Evolutionary conservation across 2,329 filamentous ascomycete species (phyloP).

Genomic region (Colletotrichum karsti): DNA sequence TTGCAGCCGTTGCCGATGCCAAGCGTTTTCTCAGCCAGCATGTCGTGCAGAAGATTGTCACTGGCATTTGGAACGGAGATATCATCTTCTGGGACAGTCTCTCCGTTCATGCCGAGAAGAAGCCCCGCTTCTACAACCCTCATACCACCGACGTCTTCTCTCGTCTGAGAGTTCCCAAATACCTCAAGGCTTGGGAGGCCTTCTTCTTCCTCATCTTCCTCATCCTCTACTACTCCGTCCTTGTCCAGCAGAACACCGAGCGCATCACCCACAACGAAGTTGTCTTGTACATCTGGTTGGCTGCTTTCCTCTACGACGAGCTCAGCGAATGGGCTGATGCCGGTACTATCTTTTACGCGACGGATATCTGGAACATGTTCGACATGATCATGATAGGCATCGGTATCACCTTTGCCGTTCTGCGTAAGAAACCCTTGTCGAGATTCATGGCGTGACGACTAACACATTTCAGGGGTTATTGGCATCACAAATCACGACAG

Average conservation of each 20-base stretch:
- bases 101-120: conserved; percentile 77
- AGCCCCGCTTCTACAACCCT: conserved; percentile 78
- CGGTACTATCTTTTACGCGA: conserved; percentile 84
- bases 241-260: conserved; percentile 75
- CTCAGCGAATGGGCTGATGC: conserved; percentile 87
- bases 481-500: conserved; percentile 69
- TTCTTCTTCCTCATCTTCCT: conserved; percentile 82
- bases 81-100: conserved; percentile 88
- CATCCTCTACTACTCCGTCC: conserved; percentile 84
- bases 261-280: conserved; percentile 75
- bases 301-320: conserved; percentile 88
- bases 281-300: conserved; percentile 85
- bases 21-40: conserved; percentile 87
- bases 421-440: conserved; percentile 64
- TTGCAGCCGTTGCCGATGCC: conserved; percentile 81
- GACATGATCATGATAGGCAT: conserved; percentile 79
- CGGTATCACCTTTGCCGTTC: conserved; percentile 73
- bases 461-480: conserved; percentile 61
- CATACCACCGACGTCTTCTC: conserved; percentile 76
- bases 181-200: conserved; percentile 86
- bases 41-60: conserved; percentile 83
- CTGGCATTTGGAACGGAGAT: conserved; percentile 85
- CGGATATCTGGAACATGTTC: conserved; percentile 84
- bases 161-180: conserved; percentile 79
- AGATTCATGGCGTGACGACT: conserved; percentile 13